phyloP scores from a whole-genome alignment of 176 grass and related monocot species.

The Pharus latifolius region DNA sequence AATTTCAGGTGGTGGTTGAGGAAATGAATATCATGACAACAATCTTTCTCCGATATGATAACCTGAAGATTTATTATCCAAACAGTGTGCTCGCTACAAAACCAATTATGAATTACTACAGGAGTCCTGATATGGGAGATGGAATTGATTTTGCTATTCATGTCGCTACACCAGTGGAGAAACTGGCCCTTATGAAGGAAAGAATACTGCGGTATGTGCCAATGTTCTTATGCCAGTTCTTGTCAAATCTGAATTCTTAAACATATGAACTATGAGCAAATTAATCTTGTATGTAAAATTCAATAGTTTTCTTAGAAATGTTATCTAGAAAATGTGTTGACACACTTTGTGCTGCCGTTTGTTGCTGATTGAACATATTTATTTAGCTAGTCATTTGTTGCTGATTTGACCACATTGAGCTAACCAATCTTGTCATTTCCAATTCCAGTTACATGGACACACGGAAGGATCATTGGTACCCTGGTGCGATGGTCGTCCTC shows the following conservation, averaged over 20 bases:
- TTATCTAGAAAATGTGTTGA: too few relatives aligned
- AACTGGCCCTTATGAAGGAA: slow-evolving; percentile 46
- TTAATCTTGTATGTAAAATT: background rate
- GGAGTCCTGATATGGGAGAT: slow-evolving; percentile 76
- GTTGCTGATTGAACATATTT: too few relatives aligned
- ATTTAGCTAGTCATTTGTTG: too few relatives aligned
- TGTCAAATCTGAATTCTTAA: background rate
- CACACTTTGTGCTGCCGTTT: too few relatives aligned
- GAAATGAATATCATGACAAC: slow-evolving; percentile 75
- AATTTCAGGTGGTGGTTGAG: slow-evolving; percentile 49
- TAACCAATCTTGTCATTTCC: background rate
- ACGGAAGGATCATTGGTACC: slow-evolving; percentile 57
- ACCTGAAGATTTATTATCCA: slow-evolving; percentile 66
- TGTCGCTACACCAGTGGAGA: slow-evolving; percentile 51
- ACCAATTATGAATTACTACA: slow-evolving; percentile 53
- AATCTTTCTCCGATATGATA: slow-evolving; percentile 49
- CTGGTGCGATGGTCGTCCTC: slow-evolving; percentile 29
- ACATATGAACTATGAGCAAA: background rate
- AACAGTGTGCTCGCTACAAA: slow-evolving; percentile 57
- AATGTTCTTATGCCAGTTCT: background rate
- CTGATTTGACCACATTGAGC: background rate
- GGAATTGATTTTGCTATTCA: slow-evolving; percentile 50
- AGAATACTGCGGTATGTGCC: slow-evolving; percentile 33
- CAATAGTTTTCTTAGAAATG: too few relatives aligned
- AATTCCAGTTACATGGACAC: slow-evolving; percentile 43